Evolutionary conservation across 768 basidiomycete genomes (phyloP).

Genomic region (Pleurotus eryngii): DNA sequence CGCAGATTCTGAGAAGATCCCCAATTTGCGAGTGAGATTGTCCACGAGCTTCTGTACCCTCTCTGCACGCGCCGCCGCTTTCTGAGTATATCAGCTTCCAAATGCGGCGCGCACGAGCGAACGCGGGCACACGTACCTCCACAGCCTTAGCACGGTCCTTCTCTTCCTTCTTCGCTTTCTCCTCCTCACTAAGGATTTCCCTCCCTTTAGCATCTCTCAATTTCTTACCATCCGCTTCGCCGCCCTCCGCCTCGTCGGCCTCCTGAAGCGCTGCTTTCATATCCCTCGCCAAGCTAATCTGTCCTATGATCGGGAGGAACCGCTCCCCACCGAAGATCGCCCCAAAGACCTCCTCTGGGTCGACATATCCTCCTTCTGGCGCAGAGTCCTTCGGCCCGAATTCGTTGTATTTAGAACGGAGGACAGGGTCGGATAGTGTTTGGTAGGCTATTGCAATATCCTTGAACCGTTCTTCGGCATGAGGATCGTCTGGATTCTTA

Average conservation of each 20-base stretch:
- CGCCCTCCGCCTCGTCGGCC: constrained; percentile 55
- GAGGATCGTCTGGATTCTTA: constrained; percentile 86
- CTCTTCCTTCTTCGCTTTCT: constrained; percentile 72
- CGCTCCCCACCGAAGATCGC: constrained; percentile 88
- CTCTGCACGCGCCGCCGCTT: constrained; percentile 75
- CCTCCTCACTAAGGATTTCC: constrained; percentile 61
- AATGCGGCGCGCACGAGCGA: constrained; percentile 1
- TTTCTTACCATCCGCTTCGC: constrained; percentile 54
- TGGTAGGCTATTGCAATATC: constrained; percentile 89
- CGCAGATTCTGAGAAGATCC: constrained; percentile 86
- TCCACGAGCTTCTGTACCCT: constrained; percentile 74
- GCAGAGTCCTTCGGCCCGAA: constrained; percentile 83
- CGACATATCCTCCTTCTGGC: constrained; percentile 82
- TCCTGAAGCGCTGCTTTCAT: constrained; percentile 94
- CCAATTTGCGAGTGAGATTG: constrained; percentile 76
- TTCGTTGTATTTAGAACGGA: constrained; percentile 87
- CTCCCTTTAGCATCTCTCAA: constrained; percentile 50
- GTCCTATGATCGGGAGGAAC: constrained; percentile 84
- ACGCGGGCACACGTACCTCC: constrained; percentile 48
- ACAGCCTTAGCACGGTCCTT: constrained; percentile 61
- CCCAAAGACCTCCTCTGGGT: constrained; percentile 79
- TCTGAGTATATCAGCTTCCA: constrained; percentile 37
- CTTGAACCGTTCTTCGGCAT: constrained; percentile 86
- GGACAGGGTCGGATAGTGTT: constrained; percentile 71
- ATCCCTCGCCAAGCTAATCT: constrained; percentile 80